Base-by-base conservation (phyloP, 2,329 filamentous ascomycete genomes). In the Ophidiomyces ophidiicola region DNA sequence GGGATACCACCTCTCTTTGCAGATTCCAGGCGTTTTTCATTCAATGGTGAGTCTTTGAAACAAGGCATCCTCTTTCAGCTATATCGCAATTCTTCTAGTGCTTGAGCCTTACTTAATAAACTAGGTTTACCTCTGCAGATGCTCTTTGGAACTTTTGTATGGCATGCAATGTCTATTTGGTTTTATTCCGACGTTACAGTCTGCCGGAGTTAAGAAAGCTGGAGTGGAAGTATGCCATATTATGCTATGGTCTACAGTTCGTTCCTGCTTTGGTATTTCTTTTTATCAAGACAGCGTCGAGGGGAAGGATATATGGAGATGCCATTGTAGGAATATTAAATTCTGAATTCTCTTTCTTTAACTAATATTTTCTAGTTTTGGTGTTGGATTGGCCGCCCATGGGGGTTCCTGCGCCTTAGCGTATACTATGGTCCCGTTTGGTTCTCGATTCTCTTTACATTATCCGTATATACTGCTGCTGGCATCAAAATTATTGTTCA, bases 141-240 rank as follows among this genome's bases (percentile, higher is more conserved):
- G 76, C 79, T 1, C 67, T 80, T 32, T 87, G 79, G 82, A 82
- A 80, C 1, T 67, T 87, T 43, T 76, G 80, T 39, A 90, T 92
- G 83, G 82, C 83, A 1, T 69, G 78, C 48, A 92, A 90, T 54
- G 83, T 90, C 36, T 84, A 84, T 56, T 61, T 88, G 10, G 86
- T 82, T 0, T 85, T 90, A 53, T 86, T 85, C 57, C 69, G 68
- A 51, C 81, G 80, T 46, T 87, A 78, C 49, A 74, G 80, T 43
- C 73, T 77, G 1, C 60, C 68, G 3, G 69, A 72, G 37, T 63
- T 90, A 10, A 74, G 74, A 7, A 67, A 60, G 31, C 69, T 88
- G 53, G 84, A 90, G 53, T 71, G 78, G 32, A 77, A 71, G 42
- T 90, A 90, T 47, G 55, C 84, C 1, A 21, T 78, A 1, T 54